Evolutionary conservation across 2,329 filamentous ascomycete species (phyloP).

Genomic region (Ophiostoma perfectum): DNA sequence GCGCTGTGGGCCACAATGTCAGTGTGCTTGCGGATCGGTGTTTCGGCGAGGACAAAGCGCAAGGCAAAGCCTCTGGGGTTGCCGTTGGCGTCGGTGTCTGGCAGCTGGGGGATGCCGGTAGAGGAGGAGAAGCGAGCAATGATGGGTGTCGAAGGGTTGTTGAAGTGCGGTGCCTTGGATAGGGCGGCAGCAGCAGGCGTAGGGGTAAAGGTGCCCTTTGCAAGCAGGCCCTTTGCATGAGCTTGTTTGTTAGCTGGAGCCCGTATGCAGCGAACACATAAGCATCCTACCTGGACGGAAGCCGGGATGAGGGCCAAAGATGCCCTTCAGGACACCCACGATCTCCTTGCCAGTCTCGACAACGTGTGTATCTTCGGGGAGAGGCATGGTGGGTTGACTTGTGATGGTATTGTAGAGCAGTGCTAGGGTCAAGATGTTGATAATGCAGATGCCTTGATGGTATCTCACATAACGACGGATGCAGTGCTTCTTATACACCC

Average conservation of each 20-base stretch:
- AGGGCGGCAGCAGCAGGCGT: conserved; percentile 40
- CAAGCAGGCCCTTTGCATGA: conserved; percentile 49
- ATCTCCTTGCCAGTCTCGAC: conserved; percentile 36
- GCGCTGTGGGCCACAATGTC: conserved; percentile 52
- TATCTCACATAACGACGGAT: neutral
- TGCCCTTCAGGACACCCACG: conserved; percentile 35
- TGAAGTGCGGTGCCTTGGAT: conserved; percentile 46
- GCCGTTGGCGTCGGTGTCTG: conserved; percentile 43
- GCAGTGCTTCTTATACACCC: neutral
- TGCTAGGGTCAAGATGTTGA: neutral
- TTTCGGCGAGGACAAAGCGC: conserved; percentile 41
- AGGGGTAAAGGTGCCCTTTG: conserved; percentile 49
- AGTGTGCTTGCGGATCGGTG: conserved; percentile 44
- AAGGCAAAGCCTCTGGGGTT: conserved; percentile 46
- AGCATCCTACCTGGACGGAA: conserved; percentile 29
- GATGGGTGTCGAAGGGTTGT: conserved; percentile 40
- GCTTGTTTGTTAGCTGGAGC: conserved; percentile 30
- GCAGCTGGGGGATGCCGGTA: conserved; percentile 46
- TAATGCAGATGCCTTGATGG: neutral
- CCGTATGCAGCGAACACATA: neutral
- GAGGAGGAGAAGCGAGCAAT: conserved; percentile 48
- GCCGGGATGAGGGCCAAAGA: conserved; percentile 39
- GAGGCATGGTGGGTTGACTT: conserved; percentile 38
- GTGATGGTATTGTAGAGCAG: neutral
- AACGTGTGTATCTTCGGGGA: conserved; percentile 37